Percentiles rank a stretch among this genome's conserved stretches.
These are phyloP conservation scores for Mycena metata DNA, from an alignment of 768 basidiomycete species.

Conservation along the genomic window DNA sequence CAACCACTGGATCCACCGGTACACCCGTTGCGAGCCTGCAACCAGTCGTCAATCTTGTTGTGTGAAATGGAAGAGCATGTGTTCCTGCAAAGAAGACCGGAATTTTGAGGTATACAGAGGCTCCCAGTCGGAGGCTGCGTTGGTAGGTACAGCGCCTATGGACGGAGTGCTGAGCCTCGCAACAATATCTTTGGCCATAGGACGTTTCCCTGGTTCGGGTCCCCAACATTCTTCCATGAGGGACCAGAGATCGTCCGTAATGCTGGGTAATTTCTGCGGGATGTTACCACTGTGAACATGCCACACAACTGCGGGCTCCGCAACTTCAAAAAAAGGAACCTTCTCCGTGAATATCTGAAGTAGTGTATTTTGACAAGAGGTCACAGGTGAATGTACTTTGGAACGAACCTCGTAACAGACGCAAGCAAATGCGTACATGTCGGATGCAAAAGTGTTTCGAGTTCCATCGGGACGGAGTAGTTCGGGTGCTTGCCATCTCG, in stretches of 20 bases:
- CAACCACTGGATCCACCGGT: constrained; percentile 4
- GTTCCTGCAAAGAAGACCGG: constrained; percentile 26
- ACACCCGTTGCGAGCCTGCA: constrained; percentile 8
- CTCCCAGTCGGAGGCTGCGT: no score
- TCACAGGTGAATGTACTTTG: constrained; percentile 3
- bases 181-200: constrained; percentile 10
- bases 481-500: constrained; percentile 46
- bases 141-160: constrained; percentile 14
- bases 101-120: constrained; percentile 24
- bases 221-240: constrained; percentile 27
- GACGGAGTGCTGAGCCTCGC: constrained; percentile 17
- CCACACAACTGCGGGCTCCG: constrained; percentile 30
- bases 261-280: constrained; percentile 8
- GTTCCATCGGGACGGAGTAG: constrained; percentile 33
- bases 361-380: neutral
- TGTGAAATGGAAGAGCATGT: constrained; percentile 22
- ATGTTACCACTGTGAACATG: constrained; percentile 24
- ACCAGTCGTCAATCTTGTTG: constrained; percentile 7
- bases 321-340: constrained; percentile 38
- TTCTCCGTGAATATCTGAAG: constrained; percentile 44
- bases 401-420: no score
- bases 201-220: constrained; percentile 12
- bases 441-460: constrained; percentile 38
- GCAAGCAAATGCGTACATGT: constrained; percentile 46
- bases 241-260: constrained; percentile 17